These are phyloP conservation scores for Rhizophlyctis rosea DNA, from an alignment of 192 early-diverging fungal genomes.

Conservation along the genomic window DNA sequence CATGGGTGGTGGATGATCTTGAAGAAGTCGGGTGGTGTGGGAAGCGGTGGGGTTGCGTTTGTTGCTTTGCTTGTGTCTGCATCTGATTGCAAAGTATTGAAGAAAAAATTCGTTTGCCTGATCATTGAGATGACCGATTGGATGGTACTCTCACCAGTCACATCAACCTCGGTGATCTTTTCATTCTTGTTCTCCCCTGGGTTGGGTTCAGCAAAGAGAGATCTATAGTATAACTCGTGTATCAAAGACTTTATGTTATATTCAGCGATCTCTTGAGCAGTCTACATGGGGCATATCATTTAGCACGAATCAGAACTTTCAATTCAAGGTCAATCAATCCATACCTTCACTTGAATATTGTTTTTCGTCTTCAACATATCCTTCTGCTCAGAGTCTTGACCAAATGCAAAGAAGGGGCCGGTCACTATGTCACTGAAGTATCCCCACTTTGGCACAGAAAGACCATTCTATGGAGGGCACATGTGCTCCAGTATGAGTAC, in stretches of 20 bases:
- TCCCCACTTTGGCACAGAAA: conserved; percentile 50
- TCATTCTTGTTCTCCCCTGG: neutral
- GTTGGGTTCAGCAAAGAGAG: conserved; percentile 6
- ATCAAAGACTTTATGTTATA: conserved; percentile 26
- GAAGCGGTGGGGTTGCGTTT: neutral
- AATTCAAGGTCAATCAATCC: neutral
- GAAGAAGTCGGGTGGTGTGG: neutral
- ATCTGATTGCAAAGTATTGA: neutral
- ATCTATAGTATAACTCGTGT: conserved; percentile 14
- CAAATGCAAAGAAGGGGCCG: conserved; percentile 55
- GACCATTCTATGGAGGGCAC: conserved; percentile 27
- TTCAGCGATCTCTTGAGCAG: conserved; percentile 22
- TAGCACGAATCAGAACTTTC: neutral
- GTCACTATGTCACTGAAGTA: conserved; percentile 51
- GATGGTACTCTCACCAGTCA: too few species aligned
- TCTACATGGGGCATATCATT: conserved; percentile 2
- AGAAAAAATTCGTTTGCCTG: conserved; percentile 2
- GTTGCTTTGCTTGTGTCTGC: neutral
- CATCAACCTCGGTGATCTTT: neutral
- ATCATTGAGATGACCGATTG: too few species aligned
- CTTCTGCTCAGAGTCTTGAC: conserved; percentile 46
- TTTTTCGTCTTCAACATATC: conserved; percentile 44
- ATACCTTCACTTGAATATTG: conserved; percentile 15
- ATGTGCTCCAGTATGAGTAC: too few species aligned
- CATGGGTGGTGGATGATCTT: conserved; percentile 24